These are phyloP conservation scores for Camellia sinensis DNA, from an alignment of 148 eudicot genomes.

Conservation along the genomic window DNA sequence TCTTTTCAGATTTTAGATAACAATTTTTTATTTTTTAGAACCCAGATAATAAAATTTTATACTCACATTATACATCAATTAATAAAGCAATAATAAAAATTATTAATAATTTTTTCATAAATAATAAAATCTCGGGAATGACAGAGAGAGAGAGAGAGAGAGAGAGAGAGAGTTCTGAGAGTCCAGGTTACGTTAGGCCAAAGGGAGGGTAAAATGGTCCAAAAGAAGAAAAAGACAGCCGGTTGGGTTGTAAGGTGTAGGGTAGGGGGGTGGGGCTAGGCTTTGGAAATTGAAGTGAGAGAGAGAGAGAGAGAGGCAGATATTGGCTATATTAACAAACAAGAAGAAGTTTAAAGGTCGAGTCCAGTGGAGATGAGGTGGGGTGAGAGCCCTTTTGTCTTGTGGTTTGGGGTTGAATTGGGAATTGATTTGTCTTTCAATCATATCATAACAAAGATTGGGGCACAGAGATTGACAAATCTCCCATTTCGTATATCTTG, in stretches of 20 bases:
- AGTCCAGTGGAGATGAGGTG: conserved; percentile 2
- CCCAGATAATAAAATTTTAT: no score
- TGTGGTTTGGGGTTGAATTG: conserved; percentile 21
- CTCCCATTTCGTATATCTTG: conserved; percentile 1
- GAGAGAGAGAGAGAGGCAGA: background rate
- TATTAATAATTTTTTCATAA: no score
- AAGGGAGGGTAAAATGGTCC: conserved; percentile 36
- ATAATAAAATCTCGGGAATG: conserved; percentile 40
- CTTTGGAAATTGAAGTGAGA: conserved; percentile 45
- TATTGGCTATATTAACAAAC: background rate
- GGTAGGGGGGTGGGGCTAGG: conserved; percentile 25
- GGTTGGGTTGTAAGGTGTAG: conserved; percentile 33
- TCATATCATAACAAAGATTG: conserved; percentile 5
- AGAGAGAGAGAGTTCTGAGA: conserved; percentile 10
- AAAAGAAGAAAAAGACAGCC: conserved; percentile 23
- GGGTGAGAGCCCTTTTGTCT: conserved; percentile 8
- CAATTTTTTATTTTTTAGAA: no score
- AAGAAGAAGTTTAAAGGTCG: conserved; percentile 11
- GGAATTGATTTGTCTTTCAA: conserved; percentile 20
- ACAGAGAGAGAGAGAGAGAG: conserved; percentile 18
- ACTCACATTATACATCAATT: no score
- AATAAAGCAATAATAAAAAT: no score
- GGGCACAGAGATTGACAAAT: conserved; percentile 8
- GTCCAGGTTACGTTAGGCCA: background rate
- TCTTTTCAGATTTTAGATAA: no score